Evolutionary conservation across 495 filamentous ascomycete genomes (phyloP), one percentile per base, ranked within the genome.

Genomic region (Apiosordaria backusii): DNA sequence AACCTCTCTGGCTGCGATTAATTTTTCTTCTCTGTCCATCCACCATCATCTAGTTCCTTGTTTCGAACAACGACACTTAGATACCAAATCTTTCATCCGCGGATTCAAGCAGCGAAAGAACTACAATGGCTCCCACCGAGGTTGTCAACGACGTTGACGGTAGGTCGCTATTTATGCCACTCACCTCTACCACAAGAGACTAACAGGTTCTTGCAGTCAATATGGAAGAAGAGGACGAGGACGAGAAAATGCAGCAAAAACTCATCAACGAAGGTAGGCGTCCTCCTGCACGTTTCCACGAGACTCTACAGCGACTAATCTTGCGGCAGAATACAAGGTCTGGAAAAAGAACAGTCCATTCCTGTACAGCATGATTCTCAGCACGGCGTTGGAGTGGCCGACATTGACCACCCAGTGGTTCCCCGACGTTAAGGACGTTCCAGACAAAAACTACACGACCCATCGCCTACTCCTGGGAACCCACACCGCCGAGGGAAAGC

Each of bases 321-420:
- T 26, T 19, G 24, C 10, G 26, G 25, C 74, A 94, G 96, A 98
- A 79, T 99, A 99, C 85, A 99, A 99, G 76, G 97, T 92, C 68
- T 99, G 96, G 96, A 99, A 99, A 84, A 99, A 99, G 85, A 98
- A 98, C 78, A 90, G 92, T 68, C 93, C 94, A 3, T 97, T 97
- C 77, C 90, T 99, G 70, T 99, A 99, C 77, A 96, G 97, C 72
- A 88, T 97, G 84, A 93, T 98, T 65, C 79, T 97, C 57, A 91
- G 95, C 72, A 94, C 90, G 57, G 96, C 96, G 40, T 82, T 99
- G 55, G 94, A 97, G 79, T 99, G 96, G 96, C 96, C 96, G 21
- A 98, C 96, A 9, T 83, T 99, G 61, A 97, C 95, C 16, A 93
- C 92, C 9, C 94, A 99, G 83, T 99, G 96, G 96, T 87, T 99